Evolutionary conservation across 1,284 basidiomycete genomes (phyloP).

Genomic region (Agroathelia rolfsii): DNA sequence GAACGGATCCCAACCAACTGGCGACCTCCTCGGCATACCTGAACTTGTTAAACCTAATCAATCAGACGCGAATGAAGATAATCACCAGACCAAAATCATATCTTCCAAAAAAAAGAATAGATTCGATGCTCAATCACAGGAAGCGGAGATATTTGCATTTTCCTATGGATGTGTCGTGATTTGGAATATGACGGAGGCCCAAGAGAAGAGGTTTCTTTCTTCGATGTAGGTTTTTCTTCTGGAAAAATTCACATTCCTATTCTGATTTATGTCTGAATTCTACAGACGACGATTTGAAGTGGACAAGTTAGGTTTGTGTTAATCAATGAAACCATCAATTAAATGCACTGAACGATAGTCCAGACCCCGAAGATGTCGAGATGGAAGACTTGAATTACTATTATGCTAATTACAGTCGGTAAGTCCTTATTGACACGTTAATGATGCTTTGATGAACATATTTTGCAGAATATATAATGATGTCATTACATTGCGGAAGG

Average conservation of each 20-base stretch:
- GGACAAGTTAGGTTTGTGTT: constrained; percentile 63
- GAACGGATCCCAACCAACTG: constrained; percentile 26
- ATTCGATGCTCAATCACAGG: constrained; percentile 53
- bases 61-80: constrained; percentile 23
- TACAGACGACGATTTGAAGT: constrained; percentile 85
- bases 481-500: constrained; percentile 90
- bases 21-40: constrained; percentile 65
- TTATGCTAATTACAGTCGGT: constrained; percentile 93
- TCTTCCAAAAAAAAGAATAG: constrained; percentile 52
- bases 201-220: constrained; percentile 83
- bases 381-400: constrained; percentile 98
- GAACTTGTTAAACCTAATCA: constrained; percentile 36
- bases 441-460: constrained; percentile 8
- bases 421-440: constrained; percentile 17
- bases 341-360: too few relatives aligned
- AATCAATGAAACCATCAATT: background rate
- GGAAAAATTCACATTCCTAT: constrained; percentile 4
- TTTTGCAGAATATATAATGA: constrained; percentile 86
- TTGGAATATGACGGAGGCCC: constrained; percentile 92
- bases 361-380: constrained; percentile 77
- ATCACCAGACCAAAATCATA: constrained; percentile 24
- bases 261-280: constrained; percentile 10
- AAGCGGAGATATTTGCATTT: constrained; percentile 90
- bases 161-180: constrained; percentile 91
- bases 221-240: constrained; percentile 58